Evolutionary conservation across 2,329 filamentous ascomycete genomes (phyloP).

Genomic region (Fusarium nisikadoi): DNA sequence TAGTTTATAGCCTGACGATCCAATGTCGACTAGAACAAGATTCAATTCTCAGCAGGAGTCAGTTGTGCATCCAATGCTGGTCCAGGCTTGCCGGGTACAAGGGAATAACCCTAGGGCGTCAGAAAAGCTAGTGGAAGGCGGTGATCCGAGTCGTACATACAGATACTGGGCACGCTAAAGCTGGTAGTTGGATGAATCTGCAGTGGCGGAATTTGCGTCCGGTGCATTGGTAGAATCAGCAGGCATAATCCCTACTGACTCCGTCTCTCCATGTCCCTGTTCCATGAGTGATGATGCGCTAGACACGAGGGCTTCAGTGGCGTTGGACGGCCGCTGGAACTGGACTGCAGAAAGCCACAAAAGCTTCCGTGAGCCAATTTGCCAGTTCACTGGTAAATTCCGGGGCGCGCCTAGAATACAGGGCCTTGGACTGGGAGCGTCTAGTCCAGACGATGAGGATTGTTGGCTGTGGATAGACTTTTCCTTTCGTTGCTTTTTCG

Average conservation of each 20-base stretch:
- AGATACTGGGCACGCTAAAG: constrained; percentile 16
- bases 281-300: not conserved
- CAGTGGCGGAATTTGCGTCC: constrained; percentile 4
- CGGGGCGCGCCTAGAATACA: not conserved
- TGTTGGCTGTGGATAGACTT: not conserved
- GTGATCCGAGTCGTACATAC: constrained; percentile 35
- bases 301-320: not conserved
- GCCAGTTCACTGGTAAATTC: not conserved
- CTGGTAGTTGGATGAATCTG: constrained; percentile 7
- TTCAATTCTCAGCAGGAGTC: not conserved
- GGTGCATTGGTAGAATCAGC: not conserved
- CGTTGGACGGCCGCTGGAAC: not conserved
- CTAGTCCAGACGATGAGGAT: not conserved
- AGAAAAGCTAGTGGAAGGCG: constrained; percentile 27
- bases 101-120: constrained; percentile 11
- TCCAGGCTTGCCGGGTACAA: constrained; percentile 27
- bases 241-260: constrained; percentile 6
- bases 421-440: not conserved
- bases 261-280: not conserved
- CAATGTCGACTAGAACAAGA: not conserved
- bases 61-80: constrained; percentile 2
- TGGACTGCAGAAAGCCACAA: not conserved
- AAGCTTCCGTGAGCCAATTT: not conserved
- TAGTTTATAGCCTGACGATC: not conserved
- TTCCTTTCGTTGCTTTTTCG: not conserved